A percentile compares a stretch with the other conserved stretches of the same genome.
Evolutionary conservation across 225 moss, liverwort and hornwort genomes (phyloP).

Genomic region (Marchantia polymorpha): DNA sequence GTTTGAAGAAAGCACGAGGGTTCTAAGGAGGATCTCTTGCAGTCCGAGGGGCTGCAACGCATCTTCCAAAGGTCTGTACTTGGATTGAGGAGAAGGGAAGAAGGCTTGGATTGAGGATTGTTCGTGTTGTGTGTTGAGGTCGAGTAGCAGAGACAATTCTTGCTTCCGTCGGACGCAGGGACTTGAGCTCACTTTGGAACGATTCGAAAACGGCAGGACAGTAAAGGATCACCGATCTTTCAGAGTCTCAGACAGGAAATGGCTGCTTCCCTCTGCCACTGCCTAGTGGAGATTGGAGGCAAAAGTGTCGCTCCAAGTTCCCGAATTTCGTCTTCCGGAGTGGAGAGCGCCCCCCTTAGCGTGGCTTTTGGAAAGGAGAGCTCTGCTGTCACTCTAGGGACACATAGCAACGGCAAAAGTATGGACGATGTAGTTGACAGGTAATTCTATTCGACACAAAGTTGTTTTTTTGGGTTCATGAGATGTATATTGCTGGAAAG

Average conservation of each 20-base stretch:
- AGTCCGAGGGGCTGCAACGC: too few relatives aligned
- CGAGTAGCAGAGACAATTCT: too few relatives aligned
- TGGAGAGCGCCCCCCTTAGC: conserved; percentile 10
- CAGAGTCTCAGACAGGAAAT: neutral
- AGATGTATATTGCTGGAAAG: too few relatives aligned
- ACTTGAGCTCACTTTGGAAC: neutral
- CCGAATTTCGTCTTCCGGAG: conserved; percentile 15
- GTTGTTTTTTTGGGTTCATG: too few relatives aligned
- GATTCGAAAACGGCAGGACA: neutral
- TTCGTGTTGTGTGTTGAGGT: too few relatives aligned
- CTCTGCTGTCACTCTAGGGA: conserved; percentile 1
- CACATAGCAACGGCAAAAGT: conserved; percentile 15
- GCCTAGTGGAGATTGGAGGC: conserved; percentile 7
- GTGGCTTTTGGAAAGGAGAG: conserved; percentile 21
- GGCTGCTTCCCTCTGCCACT: conserved; percentile 33
- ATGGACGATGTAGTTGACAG: neutral
- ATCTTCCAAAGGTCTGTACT: too few relatives aligned
- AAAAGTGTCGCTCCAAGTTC: neutral
- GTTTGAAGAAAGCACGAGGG: neutral
- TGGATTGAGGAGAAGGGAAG: too few relatives aligned
- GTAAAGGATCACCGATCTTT: neutral
- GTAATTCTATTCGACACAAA: neutral
- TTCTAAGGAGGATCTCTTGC: neutral
- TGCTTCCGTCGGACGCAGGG: too few relatives aligned
- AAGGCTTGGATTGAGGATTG: too few relatives aligned